A percentile compares a stretch with the other conserved stretches of the same genome.
These are phyloP conservation scores for Trametes sp. DNA, from an alignment of 1,284 basidiomycete species.

Conservation along the genomic window DNA sequence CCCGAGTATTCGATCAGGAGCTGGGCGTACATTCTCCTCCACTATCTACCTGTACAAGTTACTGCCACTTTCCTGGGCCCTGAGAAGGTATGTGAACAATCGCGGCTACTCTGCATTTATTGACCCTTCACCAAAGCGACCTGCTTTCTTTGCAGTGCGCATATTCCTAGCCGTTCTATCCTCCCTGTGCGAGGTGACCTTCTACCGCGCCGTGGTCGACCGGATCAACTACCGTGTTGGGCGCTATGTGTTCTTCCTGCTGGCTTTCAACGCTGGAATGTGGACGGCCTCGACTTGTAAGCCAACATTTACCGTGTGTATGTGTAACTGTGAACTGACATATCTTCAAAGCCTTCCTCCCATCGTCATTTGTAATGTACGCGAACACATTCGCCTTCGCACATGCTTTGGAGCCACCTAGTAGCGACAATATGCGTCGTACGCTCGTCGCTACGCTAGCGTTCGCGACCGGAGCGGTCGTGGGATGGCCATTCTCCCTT, in stretches of 20 bases:
- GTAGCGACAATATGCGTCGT: constrained; percentile 58
- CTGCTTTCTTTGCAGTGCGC: constrained; percentile 89
- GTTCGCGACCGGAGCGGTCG: constrained; percentile 86
- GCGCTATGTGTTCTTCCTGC: constrained; percentile 88
- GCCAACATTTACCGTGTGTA: constrained; percentile 20
- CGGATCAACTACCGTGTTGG: constrained; percentile 90
- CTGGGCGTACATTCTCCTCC: constrained; percentile 91
- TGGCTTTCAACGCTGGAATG: constrained; percentile 91
- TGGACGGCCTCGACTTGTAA: constrained; percentile 88
- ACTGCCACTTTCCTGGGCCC: constrained; percentile 37
- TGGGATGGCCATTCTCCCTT: constrained; percentile 97
- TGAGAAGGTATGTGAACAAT: constrained; percentile 39
- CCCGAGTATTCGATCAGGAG: constrained; percentile 91
- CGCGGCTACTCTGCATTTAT: background rate
- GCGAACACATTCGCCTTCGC: constrained; percentile 85
- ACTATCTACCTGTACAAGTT: constrained; percentile 62
- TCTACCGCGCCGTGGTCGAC: constrained; percentile 85
- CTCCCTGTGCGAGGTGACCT: constrained; percentile 82
- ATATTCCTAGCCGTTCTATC: constrained; percentile 81
- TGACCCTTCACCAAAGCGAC: constrained; percentile 57
- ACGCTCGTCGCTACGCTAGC: constrained; percentile 71
- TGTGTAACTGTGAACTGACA: constrained; percentile 12
- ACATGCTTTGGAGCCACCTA: constrained; percentile 77
- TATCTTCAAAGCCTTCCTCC: constrained; percentile 76
- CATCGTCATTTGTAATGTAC: constrained; percentile 97